Evolutionary conservation across 2,329 filamentous ascomycete genomes (phyloP).

Genomic region (Plenodomus lindquistii): DNA sequence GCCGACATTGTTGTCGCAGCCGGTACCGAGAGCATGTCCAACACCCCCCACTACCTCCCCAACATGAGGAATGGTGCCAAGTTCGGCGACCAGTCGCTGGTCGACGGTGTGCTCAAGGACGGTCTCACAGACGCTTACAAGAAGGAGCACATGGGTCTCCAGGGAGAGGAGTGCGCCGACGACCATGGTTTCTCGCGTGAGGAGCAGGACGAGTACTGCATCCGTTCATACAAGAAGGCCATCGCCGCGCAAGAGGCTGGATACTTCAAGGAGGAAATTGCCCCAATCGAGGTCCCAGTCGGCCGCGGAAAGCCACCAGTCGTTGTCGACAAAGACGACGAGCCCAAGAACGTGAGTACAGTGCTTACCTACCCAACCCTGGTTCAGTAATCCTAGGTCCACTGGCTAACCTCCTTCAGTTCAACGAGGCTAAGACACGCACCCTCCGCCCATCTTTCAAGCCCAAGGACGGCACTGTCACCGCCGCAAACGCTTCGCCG

Average conservation of each 20-base stretch:
- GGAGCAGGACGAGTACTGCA: constrained; percentile 93
- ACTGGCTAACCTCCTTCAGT: constrained; percentile 38
- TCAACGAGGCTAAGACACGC: constrained; percentile 57
- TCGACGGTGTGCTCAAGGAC: constrained; percentile 93
- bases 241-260: constrained; percentile 82
- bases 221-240: constrained; percentile 91
- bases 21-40: constrained; percentile 98
- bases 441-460: constrained; percentile 74
- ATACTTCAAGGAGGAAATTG: constrained; percentile 83
- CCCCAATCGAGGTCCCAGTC: constrained; percentile 83
- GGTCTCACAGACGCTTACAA: constrained; percentile 94
- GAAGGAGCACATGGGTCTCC: constrained; percentile 95
- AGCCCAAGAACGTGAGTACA: constrained; percentile 81
- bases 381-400: constrained; percentile 9
- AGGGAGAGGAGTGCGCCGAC: constrained; percentile 86
- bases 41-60: constrained; percentile 93
- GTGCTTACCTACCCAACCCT: not conserved
- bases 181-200: constrained; percentile 82
- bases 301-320: constrained; percentile 87
- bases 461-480: constrained; percentile 84
- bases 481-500: constrained; percentile 93
- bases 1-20: constrained; percentile 91
- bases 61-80: constrained; percentile 85
- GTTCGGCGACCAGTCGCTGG: constrained; percentile 86
- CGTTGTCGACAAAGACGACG: constrained; percentile 83